Percentiles rank a stretch among this genome's conserved stretches.
These are phyloP conservation scores for Jacaranda mimosifolia DNA, from an alignment of 257 asterid species.

Conservation along the genomic window DNA sequence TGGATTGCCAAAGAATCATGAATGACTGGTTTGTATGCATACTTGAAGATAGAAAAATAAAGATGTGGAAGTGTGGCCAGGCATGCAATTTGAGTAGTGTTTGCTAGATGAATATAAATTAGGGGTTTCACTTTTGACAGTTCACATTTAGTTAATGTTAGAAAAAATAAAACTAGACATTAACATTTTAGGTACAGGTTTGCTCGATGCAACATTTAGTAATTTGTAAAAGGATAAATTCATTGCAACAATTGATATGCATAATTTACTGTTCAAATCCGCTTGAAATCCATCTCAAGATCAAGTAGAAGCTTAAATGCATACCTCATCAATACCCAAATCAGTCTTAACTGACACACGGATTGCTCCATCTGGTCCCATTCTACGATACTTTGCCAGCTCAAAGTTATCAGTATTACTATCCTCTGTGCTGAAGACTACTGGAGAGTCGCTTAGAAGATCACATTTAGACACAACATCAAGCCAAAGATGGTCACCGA, in stretches of 20 bases:
- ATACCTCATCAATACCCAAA: slow-evolving; percentile 77
- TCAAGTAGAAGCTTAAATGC: slow-evolving; percentile 28
- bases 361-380: slow-evolving; percentile 90
- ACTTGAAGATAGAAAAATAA: too few relatives aligned
- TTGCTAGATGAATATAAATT: not conserved
- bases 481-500: slow-evolving; percentile 87
- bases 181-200: not conserved
- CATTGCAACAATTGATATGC: not conserved
- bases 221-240: not conserved
- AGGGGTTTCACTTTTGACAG: not conserved
- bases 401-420: slow-evolving; percentile 59
- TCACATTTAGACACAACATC: slow-evolving; percentile 95
- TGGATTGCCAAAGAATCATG: too few relatives aligned
- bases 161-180: slow-evolving; percentile 21
- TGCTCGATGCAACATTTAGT: not conserved
- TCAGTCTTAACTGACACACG: slow-evolving; percentile 76
- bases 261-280: not conserved
- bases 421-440: slow-evolving; percentile 74
- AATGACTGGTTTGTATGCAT: too few relatives aligned
- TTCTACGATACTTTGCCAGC: slow-evolving; percentile 74
- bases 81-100: not conserved
- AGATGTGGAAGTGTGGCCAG: too few relatives aligned
- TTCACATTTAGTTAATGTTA: not conserved
- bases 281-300: slow-evolving; percentile 26
- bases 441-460: slow-evolving; percentile 74